These are phyloP conservation scores for Cystobasidium pallidum DNA, from an alignment of 1,284 basidiomycete genomes.

Conservation along the genomic window DNA sequence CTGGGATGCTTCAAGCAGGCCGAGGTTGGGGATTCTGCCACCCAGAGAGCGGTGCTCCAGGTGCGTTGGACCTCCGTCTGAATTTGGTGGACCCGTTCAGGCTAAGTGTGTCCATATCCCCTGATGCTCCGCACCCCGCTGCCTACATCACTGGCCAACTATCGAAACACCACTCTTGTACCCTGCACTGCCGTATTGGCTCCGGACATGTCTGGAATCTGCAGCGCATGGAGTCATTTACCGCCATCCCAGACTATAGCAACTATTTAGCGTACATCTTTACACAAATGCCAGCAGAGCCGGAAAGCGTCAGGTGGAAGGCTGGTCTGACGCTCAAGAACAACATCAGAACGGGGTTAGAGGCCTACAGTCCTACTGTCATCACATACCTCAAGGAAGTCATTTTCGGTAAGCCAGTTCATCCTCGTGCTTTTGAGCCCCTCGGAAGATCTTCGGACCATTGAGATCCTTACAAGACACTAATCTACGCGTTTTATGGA, in stretches of 20 bases:
- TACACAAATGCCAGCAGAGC: constrained; percentile 75
- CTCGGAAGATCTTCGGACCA: not conserved
- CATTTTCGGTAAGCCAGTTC: constrained; percentile 63
- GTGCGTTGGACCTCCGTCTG: too few relatives aligned
- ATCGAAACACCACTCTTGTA: too few relatives aligned
- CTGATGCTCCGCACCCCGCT: too few relatives aligned
- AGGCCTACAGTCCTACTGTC: constrained; percentile 68
- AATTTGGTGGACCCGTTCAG: constrained; percentile 7
- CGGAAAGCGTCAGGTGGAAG: constrained; percentile 88
- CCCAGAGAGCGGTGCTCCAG: constrained; percentile 58
- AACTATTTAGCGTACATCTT: constrained; percentile 96
- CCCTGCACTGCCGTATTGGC: not conserved
- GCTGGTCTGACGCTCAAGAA: constrained; percentile 98
- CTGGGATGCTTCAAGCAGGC: constrained; percentile 66
- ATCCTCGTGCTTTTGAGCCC: not conserved
- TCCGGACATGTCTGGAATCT: not conserved
- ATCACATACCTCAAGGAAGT: constrained; percentile 78
- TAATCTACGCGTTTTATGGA: not conserved
- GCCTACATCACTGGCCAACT: too few relatives aligned
- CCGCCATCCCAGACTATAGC: constrained; percentile 71
- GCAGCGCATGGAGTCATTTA: constrained; percentile 15
- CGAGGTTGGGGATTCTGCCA: constrained; percentile 56
- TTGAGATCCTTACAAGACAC: not conserved
- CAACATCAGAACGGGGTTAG: constrained; percentile 66
- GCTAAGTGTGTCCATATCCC: too few relatives aligned